Conservation (phyloP, 2,329 filamentous ascomycete species). For the Lasiodiplodia citricola region DNA sequence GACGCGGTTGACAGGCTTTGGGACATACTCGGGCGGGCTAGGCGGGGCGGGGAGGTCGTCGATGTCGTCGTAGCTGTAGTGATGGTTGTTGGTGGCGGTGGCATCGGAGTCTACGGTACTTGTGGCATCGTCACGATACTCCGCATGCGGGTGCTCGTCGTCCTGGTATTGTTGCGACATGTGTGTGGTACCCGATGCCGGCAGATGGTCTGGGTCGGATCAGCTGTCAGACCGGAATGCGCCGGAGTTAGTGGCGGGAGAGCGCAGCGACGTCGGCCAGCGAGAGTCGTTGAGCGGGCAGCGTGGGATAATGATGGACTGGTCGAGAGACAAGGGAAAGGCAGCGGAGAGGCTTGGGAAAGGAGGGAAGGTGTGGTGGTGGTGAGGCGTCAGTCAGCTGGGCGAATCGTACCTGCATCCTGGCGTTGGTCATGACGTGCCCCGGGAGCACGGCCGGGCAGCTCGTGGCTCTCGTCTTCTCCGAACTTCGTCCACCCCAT, state of each 20-base stretch:
- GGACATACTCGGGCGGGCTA: constrained; percentile 39
- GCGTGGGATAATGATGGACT: neutral
- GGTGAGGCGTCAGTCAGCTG: neutral
- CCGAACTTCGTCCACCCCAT: constrained; percentile 12
- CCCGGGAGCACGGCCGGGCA: constrained; percentile 2
- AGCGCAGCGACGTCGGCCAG: neutral
- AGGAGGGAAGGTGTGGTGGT: neutral
- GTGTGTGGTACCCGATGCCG: neutral
- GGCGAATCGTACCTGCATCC: constrained; percentile 17
- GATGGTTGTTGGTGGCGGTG: constrained; percentile 31
- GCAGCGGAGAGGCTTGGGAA: neutral
- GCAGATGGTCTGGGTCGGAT: constrained; percentile 1
- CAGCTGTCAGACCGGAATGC: constrained; percentile 16
- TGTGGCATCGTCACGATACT: constrained; percentile 40
- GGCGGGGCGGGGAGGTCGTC: constrained; percentile 36
- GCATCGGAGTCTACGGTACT: constrained; percentile 35
- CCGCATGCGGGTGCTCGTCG: constrained; percentile 16
- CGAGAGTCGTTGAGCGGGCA: constrained; percentile 8
- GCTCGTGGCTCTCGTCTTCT: neutral
- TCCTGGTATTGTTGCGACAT: constrained; percentile 9
- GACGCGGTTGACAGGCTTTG: constrained; percentile 60
- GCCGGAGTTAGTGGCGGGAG: neutral
- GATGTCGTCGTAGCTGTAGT: constrained; percentile 41
- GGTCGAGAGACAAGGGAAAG: neutral
- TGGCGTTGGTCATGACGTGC: constrained; percentile 10